Evolutionary conservation across 2,329 filamentous ascomycete species (phyloP).

Genomic region (Claviceps purpurea): DNA sequence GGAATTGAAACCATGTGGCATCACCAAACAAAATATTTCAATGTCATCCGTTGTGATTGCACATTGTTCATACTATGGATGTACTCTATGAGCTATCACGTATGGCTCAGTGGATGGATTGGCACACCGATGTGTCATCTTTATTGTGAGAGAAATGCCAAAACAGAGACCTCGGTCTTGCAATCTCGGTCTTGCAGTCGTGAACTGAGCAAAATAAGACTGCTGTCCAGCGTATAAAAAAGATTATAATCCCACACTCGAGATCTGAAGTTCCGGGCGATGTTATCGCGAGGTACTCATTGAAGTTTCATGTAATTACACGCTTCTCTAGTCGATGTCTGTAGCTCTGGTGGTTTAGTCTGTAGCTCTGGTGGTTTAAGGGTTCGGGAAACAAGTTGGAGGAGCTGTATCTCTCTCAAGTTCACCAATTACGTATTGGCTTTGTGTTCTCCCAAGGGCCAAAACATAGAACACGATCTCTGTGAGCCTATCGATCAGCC

Average conservation of each 20-base stretch:
- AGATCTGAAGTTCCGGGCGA: not conserved
- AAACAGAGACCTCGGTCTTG: not conserved
- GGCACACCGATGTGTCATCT: not conserved
- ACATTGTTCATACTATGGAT: not conserved
- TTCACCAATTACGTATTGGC: too few species aligned
- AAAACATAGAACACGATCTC: too few species aligned
- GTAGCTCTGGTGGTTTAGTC: too few species aligned
- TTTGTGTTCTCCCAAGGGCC: too few species aligned
- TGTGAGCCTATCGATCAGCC: too few species aligned
- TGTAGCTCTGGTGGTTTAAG: too few species aligned
- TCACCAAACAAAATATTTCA: conserved; percentile 9
- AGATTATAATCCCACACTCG: not conserved
- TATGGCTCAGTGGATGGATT: not conserved
- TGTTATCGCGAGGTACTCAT: too few species aligned
- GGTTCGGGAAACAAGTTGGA: too few species aligned
- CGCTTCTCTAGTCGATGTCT: too few species aligned
- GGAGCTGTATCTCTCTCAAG: too few species aligned
- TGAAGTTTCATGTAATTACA: too few species aligned
- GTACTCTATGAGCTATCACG: not conserved
- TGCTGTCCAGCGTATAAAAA: not conserved
- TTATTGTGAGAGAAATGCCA: not conserved
- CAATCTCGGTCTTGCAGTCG: not conserved
- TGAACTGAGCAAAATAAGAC: not conserved
- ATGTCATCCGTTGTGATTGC: not conserved
- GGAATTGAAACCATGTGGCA: conserved; percentile 25